Conservation (phyloP, 495 filamentous ascomycete species). For the Penicillium flavigenum region DNA sequence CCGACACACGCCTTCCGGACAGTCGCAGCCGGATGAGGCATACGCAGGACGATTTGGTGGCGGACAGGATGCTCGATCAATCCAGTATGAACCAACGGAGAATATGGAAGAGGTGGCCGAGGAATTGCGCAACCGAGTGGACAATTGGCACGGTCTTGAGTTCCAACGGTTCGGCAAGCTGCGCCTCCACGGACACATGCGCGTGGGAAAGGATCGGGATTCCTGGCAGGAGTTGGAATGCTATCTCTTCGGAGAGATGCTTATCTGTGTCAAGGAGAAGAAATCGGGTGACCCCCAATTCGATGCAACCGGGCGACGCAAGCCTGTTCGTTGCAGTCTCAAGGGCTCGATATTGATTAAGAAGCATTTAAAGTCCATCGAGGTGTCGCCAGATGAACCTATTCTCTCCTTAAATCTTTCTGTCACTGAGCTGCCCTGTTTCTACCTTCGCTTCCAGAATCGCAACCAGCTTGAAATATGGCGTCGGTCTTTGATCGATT, state of each 20-base stretch:
- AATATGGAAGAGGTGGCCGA: constrained; percentile 83
- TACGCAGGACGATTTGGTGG: constrained; percentile 36
- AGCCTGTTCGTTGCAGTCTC: constrained; percentile 75
- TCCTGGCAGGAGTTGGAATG: constrained; percentile 99
- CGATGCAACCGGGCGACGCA: constrained; percentile 56
- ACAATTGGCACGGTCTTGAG: constrained; percentile 99
- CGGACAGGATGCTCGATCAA: constrained; percentile 32
- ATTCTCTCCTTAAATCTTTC: constrained; percentile 89
- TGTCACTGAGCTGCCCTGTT: constrained; percentile 92
- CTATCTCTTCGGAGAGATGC: constrained; percentile 97
- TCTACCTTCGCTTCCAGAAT: constrained; percentile 89
- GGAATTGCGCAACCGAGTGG: constrained; percentile 77
- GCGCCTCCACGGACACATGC: constrained; percentile 84
- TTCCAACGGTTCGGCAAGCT: constrained; percentile 93
- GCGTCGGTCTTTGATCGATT: constrained; percentile 82
- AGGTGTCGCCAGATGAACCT: constrained; percentile 70
- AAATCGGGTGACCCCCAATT: constrained; percentile 61
- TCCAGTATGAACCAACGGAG: constrained; percentile 55
- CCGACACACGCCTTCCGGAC: constrained; percentile 57
- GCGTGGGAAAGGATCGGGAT: constrained; percentile 93
- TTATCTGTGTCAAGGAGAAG: constrained; percentile 99
- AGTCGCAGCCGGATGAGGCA: constrained; percentile 52
- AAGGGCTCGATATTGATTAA: constrained; percentile 99
- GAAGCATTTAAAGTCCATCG: constrained; percentile 93
- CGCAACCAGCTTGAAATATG: constrained; percentile 84